Evolutionary conservation across 2,329 filamentous ascomycete genomes (phyloP).

Genomic region (Arachnomyces sp.): DNA sequence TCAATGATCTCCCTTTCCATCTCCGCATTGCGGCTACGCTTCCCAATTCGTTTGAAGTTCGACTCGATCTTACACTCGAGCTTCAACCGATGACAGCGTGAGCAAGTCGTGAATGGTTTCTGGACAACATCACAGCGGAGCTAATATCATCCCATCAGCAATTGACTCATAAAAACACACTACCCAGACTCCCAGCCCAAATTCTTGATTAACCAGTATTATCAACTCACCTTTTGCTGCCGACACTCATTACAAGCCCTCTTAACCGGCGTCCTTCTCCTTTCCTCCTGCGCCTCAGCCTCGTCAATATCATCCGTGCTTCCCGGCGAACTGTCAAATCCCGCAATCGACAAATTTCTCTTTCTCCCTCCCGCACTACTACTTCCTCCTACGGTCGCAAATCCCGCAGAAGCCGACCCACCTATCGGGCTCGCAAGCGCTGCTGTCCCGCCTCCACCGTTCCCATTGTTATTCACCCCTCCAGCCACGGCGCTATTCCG

Average conservation of each 20-base stretch:
- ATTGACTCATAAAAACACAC: slow-evolving; percentile 3
- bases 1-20: slow-evolving; percentile 54
- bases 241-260: slow-evolving; percentile 63
- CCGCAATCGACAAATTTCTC: slow-evolving; percentile 36
- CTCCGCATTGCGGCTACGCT: slow-evolving; percentile 58
- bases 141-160: slow-evolving; percentile 30
- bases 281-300: slow-evolving; percentile 35
- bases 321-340: slow-evolving; percentile 40
- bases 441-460: slow-evolving; percentile 12
- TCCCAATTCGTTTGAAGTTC: slow-evolving; percentile 61
- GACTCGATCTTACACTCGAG: slow-evolving; percentile 61
- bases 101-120: slow-evolving; percentile 56
- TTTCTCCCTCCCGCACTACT: slow-evolving; percentile 22
- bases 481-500: too few relatives aligned
- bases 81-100: slow-evolving; percentile 55
- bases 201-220: slow-evolving; percentile 4
- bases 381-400: slow-evolving; percentile 3
- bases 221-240: slow-evolving; percentile 55
- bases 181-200: background rate
- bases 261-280: slow-evolving; percentile 45
- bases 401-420: slow-evolving; percentile 6
- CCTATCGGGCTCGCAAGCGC: slow-evolving; percentile 3
- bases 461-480: slow-evolving; percentile 7
- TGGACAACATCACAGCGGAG: slow-evolving; percentile 61
- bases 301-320: slow-evolving; percentile 41